Evolutionary conservation across 2,329 filamentous ascomycete genomes (phyloP).

Genomic region (Claviceps pazoutovae): DNA sequence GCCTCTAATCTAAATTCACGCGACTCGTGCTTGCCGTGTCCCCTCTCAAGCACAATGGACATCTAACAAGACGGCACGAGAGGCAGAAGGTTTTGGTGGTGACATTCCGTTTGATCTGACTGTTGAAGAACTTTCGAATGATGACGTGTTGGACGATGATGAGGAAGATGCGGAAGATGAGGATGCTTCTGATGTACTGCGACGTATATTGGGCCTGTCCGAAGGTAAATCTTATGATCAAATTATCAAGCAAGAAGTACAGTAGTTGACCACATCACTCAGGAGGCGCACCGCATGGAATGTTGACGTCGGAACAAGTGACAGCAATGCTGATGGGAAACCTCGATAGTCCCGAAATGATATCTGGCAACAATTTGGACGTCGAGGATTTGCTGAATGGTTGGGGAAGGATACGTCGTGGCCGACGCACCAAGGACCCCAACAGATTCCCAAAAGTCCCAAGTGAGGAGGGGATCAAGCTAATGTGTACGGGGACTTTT

Average conservation of each 20-base stretch:
- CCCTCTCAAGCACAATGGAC: background rate
- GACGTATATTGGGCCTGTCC: conserved; percentile 20
- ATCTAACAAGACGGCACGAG: conserved; percentile 1
- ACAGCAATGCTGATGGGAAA: conserved; percentile 24
- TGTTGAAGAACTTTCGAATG: conserved; percentile 9
- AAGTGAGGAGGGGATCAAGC: conserved; percentile 56
- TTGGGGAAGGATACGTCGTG: conserved; percentile 32
- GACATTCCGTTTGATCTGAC: conserved; percentile 12
- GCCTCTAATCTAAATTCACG: background rate
- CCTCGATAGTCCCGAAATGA: conserved; percentile 21
- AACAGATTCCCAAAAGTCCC: conserved; percentile 70
- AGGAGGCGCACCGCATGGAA: conserved; percentile 15
- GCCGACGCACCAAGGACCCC: conserved; percentile 29
- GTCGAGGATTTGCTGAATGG: conserved; percentile 22
- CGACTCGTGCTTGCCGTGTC: background rate
- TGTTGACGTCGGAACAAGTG: conserved; percentile 24
- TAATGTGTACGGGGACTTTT: conserved; percentile 77
- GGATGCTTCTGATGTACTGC: conserved; percentile 17
- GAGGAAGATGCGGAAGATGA: background rate
- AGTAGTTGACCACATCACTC: background rate
- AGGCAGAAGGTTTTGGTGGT: conserved; percentile 1
- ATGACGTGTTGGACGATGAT: conserved; percentile 9
- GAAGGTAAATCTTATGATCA: conserved; percentile 13
- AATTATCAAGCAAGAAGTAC: too few species aligned
- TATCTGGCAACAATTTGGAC: conserved; percentile 25